Evolutionary conservation across 2,329 filamentous ascomycete genomes (phyloP).

Genomic region (Cordyceps fumosorosea): DNA sequence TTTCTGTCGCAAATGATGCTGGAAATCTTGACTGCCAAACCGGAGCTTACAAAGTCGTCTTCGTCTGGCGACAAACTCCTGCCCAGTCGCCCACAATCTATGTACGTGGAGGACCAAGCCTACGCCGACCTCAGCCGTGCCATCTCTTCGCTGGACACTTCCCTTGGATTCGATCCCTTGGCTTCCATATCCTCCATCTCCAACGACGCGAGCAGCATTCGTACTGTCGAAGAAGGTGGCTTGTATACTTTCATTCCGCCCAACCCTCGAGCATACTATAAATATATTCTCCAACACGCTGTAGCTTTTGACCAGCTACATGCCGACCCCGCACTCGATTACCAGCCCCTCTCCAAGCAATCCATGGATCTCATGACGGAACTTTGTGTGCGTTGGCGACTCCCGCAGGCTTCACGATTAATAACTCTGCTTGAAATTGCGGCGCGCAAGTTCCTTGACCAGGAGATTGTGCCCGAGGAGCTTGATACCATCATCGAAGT

Average conservation of each 20-base stretch:
- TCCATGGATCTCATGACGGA: conserved; percentile 81
- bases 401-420: conserved; percentile 74
- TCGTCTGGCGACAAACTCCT: conserved; percentile 54
- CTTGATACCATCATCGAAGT: conserved; percentile 78
- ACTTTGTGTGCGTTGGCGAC: conserved; percentile 79
- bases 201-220: conserved; percentile 47
- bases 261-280: conserved; percentile 77
- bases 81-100: conserved; percentile 41
- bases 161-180: conserved; percentile 55
- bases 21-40: conserved; percentile 78
- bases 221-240: conserved; percentile 52
- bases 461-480: conserved; percentile 73
- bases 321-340: conserved; percentile 42
- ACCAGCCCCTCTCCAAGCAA: conserved; percentile 61
- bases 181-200: conserved; percentile 62
- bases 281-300: conserved; percentile 71
- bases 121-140: conserved; percentile 48
- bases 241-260: conserved; percentile 86
- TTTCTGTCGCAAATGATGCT: conserved; percentile 92
- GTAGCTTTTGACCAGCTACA: conserved; percentile 59
- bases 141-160: conserved; percentile 38
- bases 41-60: conserved; percentile 74
- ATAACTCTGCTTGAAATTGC: conserved; percentile 80
- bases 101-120: conserved; percentile 41
- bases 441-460: conserved; percentile 75